A percentile compares a stretch with the other conserved stretches of the same genome.
phyloP scores from a whole-genome alignment of 1,139 yeast genomes.

The Taiozyma sp. region DNA sequence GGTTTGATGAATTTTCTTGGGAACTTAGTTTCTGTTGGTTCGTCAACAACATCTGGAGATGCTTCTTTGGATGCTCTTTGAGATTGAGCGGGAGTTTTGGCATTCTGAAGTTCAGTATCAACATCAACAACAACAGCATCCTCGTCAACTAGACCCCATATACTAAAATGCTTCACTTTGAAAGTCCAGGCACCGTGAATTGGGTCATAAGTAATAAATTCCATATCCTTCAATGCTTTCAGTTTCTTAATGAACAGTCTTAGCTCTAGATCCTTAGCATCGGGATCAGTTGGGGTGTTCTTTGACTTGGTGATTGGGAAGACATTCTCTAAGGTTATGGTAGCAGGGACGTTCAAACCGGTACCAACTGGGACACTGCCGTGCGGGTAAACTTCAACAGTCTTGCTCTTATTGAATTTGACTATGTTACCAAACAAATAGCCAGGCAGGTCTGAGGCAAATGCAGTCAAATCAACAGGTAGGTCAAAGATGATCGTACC shows the following conservation, averaged over 20 bases:
- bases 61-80: neutral
- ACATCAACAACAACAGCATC: conserved; percentile 53
- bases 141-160: conserved; percentile 84
- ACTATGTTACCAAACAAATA: conserved; percentile 55
- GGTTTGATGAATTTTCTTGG: conserved; percentile 7
- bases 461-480: conserved; percentile 68
- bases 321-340: conserved; percentile 67
- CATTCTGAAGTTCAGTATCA: conserved; percentile 21
- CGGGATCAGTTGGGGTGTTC: conserved; percentile 26
- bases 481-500: conserved; percentile 72
- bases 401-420: conserved; percentile 46
- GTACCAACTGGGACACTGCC: conserved; percentile 64
- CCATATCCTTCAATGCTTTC: conserved; percentile 59
- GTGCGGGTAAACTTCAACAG: conserved; percentile 66
- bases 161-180: conserved; percentile 85
- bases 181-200: conserved; percentile 76
- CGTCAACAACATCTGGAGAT: neutral
- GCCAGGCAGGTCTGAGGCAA: conserved; percentile 38
- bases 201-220: conserved; percentile 76
- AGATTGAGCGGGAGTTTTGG: conserved; percentile 16
- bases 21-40: neutral
- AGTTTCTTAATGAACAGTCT: conserved; percentile 46
- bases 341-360: conserved; percentile 83
- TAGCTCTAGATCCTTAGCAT: conserved; percentile 36
- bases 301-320: conserved; percentile 36